Evolutionary conservation across 768 basidiomycete species (phyloP).

Genomic region (Mycena belliarum): DNA sequence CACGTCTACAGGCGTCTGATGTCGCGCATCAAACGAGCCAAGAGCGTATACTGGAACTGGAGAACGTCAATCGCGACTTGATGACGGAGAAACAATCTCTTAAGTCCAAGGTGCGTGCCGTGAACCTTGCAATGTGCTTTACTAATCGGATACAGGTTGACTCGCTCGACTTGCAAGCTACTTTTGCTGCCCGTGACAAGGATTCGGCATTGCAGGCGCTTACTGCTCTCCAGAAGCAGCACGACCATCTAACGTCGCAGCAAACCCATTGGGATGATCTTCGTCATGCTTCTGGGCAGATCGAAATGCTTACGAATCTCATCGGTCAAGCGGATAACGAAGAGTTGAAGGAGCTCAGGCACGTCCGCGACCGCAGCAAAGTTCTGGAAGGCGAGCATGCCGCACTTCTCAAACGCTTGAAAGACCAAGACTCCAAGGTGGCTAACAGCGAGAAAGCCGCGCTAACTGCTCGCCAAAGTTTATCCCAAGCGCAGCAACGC

Average conservation of each 20-base stretch:
- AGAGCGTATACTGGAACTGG: slow-evolving; percentile 61
- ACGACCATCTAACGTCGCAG: slow-evolving; percentile 59
- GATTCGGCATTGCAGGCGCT: slow-evolving; percentile 55
- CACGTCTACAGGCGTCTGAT: slow-evolving; percentile 72
- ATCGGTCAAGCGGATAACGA: slow-evolving; percentile 68
- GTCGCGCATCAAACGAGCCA: slow-evolving; percentile 60
- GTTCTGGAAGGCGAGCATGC: slow-evolving; percentile 68
- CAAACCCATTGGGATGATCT: slow-evolving; percentile 82
- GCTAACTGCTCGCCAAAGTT: slow-evolving; percentile 57
- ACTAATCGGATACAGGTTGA: slow-evolving; percentile 48
- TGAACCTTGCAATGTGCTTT: not conserved
- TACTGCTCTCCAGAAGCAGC: slow-evolving; percentile 55
- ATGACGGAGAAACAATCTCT: slow-evolving; percentile 56
- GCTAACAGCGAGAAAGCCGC: slow-evolving; percentile 63
- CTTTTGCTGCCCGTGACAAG: slow-evolving; percentile 62
- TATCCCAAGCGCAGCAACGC: slow-evolving; percentile 75
- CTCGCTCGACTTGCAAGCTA: slow-evolving; percentile 58
- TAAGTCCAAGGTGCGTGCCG: slow-evolving; percentile 55
- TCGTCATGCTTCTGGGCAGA: slow-evolving; percentile 68
- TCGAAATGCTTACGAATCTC: slow-evolving; percentile 63
- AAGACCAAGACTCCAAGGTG: slow-evolving; percentile 67
- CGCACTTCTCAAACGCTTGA: slow-evolving; percentile 68
- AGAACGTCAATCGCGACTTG: slow-evolving; percentile 59
- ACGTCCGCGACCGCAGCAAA: slow-evolving; percentile 61
- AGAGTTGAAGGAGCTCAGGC: slow-evolving; percentile 71